Percentiles rank a stretch among this genome's conserved stretches.
Evolutionary conservation across 495 filamentous ascomycete genomes (phyloP).

Genomic region (Paragyromitra xinjiangensis): DNA sequence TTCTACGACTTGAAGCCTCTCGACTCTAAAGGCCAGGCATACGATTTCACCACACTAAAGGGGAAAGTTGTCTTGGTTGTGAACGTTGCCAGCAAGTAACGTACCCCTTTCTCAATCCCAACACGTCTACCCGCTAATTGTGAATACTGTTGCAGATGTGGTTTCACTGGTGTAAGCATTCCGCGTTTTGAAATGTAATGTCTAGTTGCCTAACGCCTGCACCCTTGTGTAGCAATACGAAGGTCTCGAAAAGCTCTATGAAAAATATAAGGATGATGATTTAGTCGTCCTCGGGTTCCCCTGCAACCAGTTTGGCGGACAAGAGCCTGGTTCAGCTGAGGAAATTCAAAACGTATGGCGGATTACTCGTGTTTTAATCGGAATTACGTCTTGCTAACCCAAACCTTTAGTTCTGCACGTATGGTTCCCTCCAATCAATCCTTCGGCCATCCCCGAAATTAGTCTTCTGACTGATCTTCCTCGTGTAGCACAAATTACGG

Average conservation of each 20-base stretch:
- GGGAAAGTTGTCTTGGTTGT: slow-evolving; percentile 95
- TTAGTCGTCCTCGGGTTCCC: slow-evolving; percentile 94
- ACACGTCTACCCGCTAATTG: background rate
- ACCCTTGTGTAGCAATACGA: slow-evolving; percentile 71
- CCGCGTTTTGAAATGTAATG: background rate
- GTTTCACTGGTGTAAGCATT: slow-evolving; percentile 76
- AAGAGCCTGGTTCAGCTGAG: slow-evolving; percentile 88
- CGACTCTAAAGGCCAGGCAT: slow-evolving; percentile 70
- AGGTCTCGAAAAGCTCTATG: slow-evolving; percentile 89
- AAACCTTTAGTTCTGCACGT: slow-evolving; percentile 53
- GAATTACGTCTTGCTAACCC: slow-evolving; percentile 6
- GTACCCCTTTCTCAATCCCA: background rate
- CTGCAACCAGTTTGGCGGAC: slow-evolving; percentile 94
- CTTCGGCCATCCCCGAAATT: background rate
- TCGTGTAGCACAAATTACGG: slow-evolving; percentile 87
- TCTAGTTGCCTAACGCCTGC: background rate
- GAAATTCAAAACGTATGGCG: slow-evolving; percentile 88
- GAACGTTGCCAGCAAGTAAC: slow-evolving; percentile 93
- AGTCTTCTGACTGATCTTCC: slow-evolving; percentile 2
- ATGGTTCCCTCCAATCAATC: slow-evolving; percentile 1
- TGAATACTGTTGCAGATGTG: slow-evolving; percentile 65
- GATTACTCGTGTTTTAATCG: background rate
- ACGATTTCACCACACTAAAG: slow-evolving; percentile 72
- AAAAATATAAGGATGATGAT: slow-evolving; percentile 74
- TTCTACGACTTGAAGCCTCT: slow-evolving; percentile 93